Conservation (phyloP, 2,329 filamentous ascomycete genomes). For the Xylariaceae sp. region DNA sequence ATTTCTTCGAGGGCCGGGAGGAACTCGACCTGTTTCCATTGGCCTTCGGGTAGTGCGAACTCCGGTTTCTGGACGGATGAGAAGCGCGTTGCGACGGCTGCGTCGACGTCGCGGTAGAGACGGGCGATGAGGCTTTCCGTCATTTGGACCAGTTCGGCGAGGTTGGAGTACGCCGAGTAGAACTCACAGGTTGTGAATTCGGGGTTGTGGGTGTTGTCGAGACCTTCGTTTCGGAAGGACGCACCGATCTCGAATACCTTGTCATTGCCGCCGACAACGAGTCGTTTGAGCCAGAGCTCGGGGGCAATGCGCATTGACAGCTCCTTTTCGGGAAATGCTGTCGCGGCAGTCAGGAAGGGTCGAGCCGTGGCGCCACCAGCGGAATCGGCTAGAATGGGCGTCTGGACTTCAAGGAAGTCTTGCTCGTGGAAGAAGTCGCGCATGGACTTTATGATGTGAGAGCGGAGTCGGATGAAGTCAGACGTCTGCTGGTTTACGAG, state of each 20-base stretch:
- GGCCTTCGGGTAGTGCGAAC: conserved; percentile 43
- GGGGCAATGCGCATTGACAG: conserved; percentile 84
- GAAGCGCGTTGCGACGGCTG: conserved; percentile 40
- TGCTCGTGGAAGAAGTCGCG: conserved; percentile 66
- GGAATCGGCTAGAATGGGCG: conserved; percentile 75
- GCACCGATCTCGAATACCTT: conserved; percentile 90
- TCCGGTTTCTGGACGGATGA: conserved; percentile 45
- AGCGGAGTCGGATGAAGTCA: conserved; percentile 68
- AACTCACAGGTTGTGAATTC: conserved; percentile 98
- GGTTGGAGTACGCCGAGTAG: conserved; percentile 78
- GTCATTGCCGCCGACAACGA: conserved; percentile 84
- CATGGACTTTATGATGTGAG: conserved; percentile 67
- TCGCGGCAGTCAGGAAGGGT: conserved; percentile 76
- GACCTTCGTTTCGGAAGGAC: conserved; percentile 86
- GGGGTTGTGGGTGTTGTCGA: conserved; percentile 89
- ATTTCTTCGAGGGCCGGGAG: conserved; percentile 69
- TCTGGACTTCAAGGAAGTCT: conserved; percentile 81
- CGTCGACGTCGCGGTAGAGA: conserved; percentile 49
- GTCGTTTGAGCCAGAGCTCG: conserved; percentile 88
- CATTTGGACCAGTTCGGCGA: conserved; percentile 66
- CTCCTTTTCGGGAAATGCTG: conserved; percentile 65
- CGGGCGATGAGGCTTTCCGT: conserved; percentile 67
- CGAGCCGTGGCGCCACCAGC: conserved; percentile 85
- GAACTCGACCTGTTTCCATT: conserved; percentile 71
- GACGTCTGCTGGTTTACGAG: conserved; percentile 65